A percentile compares a stretch with the other conserved stretches of the same genome.
Evolutionary conservation across 768 basidiomycete species (phyloP).

Genomic region (Leccinum obscurum): DNA sequence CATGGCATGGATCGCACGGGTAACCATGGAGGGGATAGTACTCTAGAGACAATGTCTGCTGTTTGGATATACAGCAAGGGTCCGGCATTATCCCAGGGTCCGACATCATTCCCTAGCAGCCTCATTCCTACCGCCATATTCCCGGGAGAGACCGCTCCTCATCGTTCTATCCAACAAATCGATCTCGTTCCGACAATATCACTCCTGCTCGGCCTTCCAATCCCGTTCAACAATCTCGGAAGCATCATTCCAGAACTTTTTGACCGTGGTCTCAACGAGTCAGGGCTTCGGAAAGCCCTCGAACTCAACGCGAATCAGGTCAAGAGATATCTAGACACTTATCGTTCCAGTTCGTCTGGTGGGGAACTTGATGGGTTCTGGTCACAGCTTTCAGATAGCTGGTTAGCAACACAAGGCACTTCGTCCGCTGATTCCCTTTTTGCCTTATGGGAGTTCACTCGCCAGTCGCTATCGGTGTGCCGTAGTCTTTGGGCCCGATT

Average conservation of each 20-base stretch:
- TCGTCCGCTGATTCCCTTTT: constrained; percentile 24
- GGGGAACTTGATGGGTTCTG: constrained; percentile 72
- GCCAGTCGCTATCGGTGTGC: constrained; percentile 53
- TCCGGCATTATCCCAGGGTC: constrained; percentile 41
- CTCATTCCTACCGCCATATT: constrained; percentile 58
- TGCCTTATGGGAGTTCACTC: constrained; percentile 27
- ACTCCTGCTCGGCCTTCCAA: constrained; percentile 86
- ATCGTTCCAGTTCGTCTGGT: constrained; percentile 69
- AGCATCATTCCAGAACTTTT: constrained; percentile 91
- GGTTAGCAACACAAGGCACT: constrained; percentile 36
- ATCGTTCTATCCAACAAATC: constrained; percentile 84
- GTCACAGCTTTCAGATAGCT: constrained; percentile 47
- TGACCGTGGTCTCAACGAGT: constrained; percentile 41
- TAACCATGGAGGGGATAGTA: constrained; percentile 93
- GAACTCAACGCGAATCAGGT: constrained; percentile 75
- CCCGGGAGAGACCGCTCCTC: constrained; percentile 52
- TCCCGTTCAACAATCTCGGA: constrained; percentile 96
- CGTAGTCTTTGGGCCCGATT: constrained; percentile 95
- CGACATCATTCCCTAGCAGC: constrained; percentile 42
- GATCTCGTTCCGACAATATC: constrained; percentile 89
- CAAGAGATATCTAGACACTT: constrained; percentile 70
- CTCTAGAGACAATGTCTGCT: constrained; percentile 79
- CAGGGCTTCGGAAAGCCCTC: constrained; percentile 57
- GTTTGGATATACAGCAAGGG: constrained; percentile 94
- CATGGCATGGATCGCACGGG: constrained; percentile 97